These are phyloP conservation scores for Macadamia integrifolia DNA, from an alignment of 164 flowering plant genomes.

Conservation along the genomic window DNA sequence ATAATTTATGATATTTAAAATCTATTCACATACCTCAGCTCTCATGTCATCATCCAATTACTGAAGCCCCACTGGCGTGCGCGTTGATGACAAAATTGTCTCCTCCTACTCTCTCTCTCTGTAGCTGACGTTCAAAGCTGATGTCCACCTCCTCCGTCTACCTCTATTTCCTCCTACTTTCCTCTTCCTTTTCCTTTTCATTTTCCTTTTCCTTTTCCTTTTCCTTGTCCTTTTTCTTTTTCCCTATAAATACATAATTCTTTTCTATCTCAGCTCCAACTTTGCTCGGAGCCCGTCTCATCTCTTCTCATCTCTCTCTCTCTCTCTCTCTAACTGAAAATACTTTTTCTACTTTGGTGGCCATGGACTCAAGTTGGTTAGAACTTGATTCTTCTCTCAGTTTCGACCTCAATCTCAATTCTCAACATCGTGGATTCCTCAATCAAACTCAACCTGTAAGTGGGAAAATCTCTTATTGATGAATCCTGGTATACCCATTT, in stretches of 20 bases:
- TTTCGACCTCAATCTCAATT: constrained; percentile 18
- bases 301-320: not conserved
- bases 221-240: too few species aligned
- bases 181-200: not conserved
- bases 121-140: not conserved
- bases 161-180: not conserved
- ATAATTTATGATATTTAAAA: too few species aligned
- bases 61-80: too few species aligned
- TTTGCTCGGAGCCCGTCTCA: not conserved
- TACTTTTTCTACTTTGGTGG: not conserved
- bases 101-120: too few species aligned
- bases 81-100: too few species aligned
- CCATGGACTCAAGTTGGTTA: constrained; percentile 22
- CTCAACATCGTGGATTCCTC: not conserved
- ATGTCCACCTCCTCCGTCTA: not conserved
- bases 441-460: constrained; percentile 15
- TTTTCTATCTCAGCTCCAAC: too few species aligned
- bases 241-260: too few species aligned
- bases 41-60: too few species aligned
- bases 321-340: not conserved
- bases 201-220: too few species aligned
- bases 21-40: too few species aligned
- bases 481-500: not conserved
- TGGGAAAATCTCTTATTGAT: not conserved
- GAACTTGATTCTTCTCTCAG: constrained; percentile 20